Evolutionary conservation across 306 rosid species (phyloP), one percentile per base, ranked within the genome.

Genomic region (Macrotyloma uniflorum): DNA sequence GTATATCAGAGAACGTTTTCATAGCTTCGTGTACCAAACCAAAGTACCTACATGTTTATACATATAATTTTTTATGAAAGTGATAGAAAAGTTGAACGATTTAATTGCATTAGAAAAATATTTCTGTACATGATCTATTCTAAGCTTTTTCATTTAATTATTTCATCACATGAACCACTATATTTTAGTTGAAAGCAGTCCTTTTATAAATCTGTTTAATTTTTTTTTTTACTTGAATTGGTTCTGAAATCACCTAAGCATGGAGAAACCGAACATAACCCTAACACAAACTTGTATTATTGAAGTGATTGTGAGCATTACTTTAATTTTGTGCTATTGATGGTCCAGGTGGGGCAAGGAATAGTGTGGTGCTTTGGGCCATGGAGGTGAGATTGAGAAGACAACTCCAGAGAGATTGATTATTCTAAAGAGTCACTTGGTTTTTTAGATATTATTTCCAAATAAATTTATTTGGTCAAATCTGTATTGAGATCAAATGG

Each of bases 381-480:
- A 90, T 86, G 96, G 92, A 40, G 92, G 89, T 85, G 97, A 94
- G 80, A 85, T 84, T 74, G 97, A 92, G 80, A 94, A 92, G 83
- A 92, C 95, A 15, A 84, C 86, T 78, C 94, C 97, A 26, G 90
- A 80, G 82, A 84, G 84, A 24, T 43, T 94, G 79, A 70, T 71
- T 61, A 76, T 83, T 74, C 90, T 92, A 57, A 84, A 89, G 13
- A 10, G 80, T 86, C 86, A 86, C 74, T 80, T 89, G 38, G 90
- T 91, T 23, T 93, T 92, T 81, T 91, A 94, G 96, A 94, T 91
- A 68, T 72, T 89, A 16, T n/a, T 19, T 81, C 33, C 53, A 6
- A n/a, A 35, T 40, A 40, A 11, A 30, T 47, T 57, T 36, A 36
- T 36, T 53, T 74, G 36, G 23, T 51, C 76, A 70, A 35, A 74